Base-by-base conservation (phyloP, 1,139 yeast species). In the Saccharomyces hybrid region DNA sequence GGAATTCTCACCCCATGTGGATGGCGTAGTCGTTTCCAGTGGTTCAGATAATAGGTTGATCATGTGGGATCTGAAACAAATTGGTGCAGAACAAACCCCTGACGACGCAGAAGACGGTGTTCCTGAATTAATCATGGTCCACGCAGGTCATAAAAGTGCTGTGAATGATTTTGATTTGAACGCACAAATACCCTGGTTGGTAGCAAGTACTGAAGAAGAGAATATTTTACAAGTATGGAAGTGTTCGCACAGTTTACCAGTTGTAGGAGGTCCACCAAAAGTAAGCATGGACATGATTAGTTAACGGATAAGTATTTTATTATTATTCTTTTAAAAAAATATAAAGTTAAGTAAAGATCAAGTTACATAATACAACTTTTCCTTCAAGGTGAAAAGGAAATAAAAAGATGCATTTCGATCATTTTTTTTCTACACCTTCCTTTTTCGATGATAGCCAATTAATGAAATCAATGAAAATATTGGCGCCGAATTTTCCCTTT, bases 51-150 rank as follows among this genome's bases (percentile, higher is more conserved):
- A 91, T 60, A 74, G 93, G 58, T 77, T 85, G 28, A 82, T 86
- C 49, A 65, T 86, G 5, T 87, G 95, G 95, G 93, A 86, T 65
- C 71, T 86, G 52, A 73, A 75, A 54, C 83, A 79, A 64, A 83
- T 86, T 32, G 95, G 95, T 1, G 88, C 84, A 61, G 95, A 86
- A 64, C 93, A 86, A 67, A 76, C 75, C n/a, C 88, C 82, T 58
- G 87, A 82, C 58, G 95, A 86, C 65, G 86, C 86, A 59, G 87
- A 85, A 44, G 95, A 87, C 64, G 95, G 93, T 49, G 84, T 86
- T 49, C 90, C 93, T 5, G 95, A 87, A 65, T 71, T 86, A 42
- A 76, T 86, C 63, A 84, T 86, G 90, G 84, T 87, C 83, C 95
- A 87, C 64, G 95, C 93, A 42, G 95, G 95, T 16, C 95, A 86